Evolutionary conservation across 441 rosid genomes (phyloP).

Genomic region (Adansonia madagascariensis): DNA sequence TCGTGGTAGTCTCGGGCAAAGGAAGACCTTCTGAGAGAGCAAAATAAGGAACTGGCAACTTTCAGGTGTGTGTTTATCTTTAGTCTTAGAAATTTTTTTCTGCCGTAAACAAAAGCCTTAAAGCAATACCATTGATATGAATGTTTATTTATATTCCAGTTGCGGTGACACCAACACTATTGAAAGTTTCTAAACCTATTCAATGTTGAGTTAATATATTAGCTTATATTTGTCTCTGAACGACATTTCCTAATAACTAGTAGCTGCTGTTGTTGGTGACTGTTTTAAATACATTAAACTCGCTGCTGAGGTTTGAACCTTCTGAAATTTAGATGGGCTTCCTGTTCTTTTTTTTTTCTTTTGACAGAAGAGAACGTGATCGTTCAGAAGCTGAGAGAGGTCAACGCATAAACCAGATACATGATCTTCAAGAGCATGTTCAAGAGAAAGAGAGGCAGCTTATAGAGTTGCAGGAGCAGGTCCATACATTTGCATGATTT

Average conservation of each 20-base stretch:
- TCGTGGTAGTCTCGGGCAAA: conserved; percentile 86
- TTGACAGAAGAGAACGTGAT: conserved; percentile 95
- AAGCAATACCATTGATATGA: background rate
- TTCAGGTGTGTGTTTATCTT: conserved; percentile 53
- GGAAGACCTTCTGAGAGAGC: conserved; percentile 92
- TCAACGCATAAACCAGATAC: conserved; percentile 77
- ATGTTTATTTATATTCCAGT: background rate
- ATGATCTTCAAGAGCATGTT: conserved; percentile 81
- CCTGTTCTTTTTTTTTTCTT: conserved; percentile 24
- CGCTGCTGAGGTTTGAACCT: background rate
- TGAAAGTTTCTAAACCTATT: conserved; percentile 3
- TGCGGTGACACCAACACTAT: background rate
- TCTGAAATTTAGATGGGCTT: conserved; percentile 22
- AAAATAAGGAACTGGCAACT: conserved; percentile 82
- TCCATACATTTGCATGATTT: conserved; percentile 33
- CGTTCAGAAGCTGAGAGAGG: conserved; percentile 94
- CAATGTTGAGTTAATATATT: background rate
- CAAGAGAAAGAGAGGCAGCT: conserved; percentile 92
- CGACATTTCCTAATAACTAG: background rate
- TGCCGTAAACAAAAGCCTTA: background rate
- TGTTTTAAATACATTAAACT: conserved; percentile 6
- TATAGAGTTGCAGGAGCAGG: conserved; percentile 91
- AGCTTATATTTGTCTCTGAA: background rate
- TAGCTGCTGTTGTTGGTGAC: background rate
- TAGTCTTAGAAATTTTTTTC: background rate